Conservation (phyloP, 2,329 filamentous ascomycete genomes). For the Aspergillus sp. region DNA sequence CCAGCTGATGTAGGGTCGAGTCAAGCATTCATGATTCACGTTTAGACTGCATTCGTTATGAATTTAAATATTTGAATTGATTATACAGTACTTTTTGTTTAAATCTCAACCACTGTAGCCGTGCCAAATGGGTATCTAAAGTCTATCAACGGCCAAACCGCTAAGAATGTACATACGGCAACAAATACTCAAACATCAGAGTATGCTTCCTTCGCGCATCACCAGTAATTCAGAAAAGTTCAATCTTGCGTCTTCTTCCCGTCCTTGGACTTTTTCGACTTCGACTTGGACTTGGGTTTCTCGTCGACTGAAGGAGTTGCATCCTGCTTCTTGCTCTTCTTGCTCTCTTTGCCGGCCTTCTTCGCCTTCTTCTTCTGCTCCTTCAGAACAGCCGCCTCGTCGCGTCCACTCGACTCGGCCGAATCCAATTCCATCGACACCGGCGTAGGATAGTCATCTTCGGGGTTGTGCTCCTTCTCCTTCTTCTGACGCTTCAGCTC, state of each 20-base stretch:
- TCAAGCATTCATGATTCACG: slow-evolving; percentile 3
- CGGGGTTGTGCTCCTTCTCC: slow-evolving; percentile 16
- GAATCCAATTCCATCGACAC: slow-evolving; percentile 25
- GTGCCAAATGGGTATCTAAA: slow-evolving; percentile 35
- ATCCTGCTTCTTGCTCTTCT: slow-evolving; percentile 28
- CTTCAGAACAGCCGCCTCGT: slow-evolving; percentile 32
- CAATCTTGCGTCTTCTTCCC: slow-evolving; percentile 18
- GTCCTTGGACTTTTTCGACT: slow-evolving; percentile 47
- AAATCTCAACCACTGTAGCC: slow-evolving; percentile 8
- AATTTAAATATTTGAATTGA: background rate
- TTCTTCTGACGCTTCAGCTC: slow-evolving; percentile 18
- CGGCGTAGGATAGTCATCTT: slow-evolving; percentile 35
- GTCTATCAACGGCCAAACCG: slow-evolving; percentile 7
- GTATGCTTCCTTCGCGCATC: background rate
- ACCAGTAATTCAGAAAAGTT: background rate
- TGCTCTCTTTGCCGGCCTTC: slow-evolving; percentile 27
- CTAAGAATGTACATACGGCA: background rate
- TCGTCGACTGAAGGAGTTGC: slow-evolving; percentile 26
- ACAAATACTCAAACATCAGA: background rate
- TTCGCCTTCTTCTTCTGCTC: slow-evolving; percentile 22
- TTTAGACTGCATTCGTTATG: background rate
- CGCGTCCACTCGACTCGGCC: slow-evolving; percentile 18
- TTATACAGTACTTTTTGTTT: slow-evolving; percentile 7
- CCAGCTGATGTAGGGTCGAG: slow-evolving; percentile 48
- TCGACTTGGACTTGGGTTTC: slow-evolving; percentile 47